Evolutionary conservation across 2,329 filamentous ascomycete species (phyloP).

Genomic region (Talaromyces sp.): DNA sequence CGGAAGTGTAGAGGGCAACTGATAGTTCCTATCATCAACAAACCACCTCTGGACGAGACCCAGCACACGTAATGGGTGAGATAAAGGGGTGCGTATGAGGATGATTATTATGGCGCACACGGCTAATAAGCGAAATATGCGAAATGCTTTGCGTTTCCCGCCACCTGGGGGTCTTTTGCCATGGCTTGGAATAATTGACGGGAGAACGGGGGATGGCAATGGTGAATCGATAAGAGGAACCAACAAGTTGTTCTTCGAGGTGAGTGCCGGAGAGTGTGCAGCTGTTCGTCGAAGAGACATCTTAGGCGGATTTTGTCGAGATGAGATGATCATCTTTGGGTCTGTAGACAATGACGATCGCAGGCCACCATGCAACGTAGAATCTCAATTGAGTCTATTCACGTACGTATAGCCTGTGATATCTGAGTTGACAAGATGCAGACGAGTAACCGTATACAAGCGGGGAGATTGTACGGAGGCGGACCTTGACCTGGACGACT

Average conservation of each 20-base stretch:
- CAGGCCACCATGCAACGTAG: neutral
- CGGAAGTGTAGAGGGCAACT: slow-evolving; percentile 58
- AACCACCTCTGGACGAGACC: slow-evolving; percentile 8
- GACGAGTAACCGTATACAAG: neutral
- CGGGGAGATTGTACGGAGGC: neutral
- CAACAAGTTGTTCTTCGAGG: slow-evolving; percentile 32
- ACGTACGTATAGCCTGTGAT: neutral
- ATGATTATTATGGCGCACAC: slow-evolving; percentile 52
- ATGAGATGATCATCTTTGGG: slow-evolving; percentile 32
- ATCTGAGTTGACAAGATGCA: neutral
- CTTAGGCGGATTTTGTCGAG: slow-evolving; percentile 28
- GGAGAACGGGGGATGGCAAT: slow-evolving; percentile 67
- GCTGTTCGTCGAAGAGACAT: slow-evolving; percentile 25
- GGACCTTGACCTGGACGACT: neutral
- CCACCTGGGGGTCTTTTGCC: slow-evolving; percentile 59
- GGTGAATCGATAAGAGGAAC: slow-evolving; percentile 64
- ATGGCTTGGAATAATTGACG: slow-evolving; percentile 62
- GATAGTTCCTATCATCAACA: slow-evolving; percentile 38
- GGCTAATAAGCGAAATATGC: slow-evolving; percentile 54
- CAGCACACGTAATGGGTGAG: neutral
- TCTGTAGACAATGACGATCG: slow-evolving; percentile 9
- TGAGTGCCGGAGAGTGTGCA: slow-evolving; percentile 19
- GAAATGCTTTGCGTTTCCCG: slow-evolving; percentile 57
- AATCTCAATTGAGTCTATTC: neutral
- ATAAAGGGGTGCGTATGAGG: slow-evolving; percentile 35